Conservation (phyloP, 1,139 yeast genomes). For the Saccharomyces uvarum region DNA sequence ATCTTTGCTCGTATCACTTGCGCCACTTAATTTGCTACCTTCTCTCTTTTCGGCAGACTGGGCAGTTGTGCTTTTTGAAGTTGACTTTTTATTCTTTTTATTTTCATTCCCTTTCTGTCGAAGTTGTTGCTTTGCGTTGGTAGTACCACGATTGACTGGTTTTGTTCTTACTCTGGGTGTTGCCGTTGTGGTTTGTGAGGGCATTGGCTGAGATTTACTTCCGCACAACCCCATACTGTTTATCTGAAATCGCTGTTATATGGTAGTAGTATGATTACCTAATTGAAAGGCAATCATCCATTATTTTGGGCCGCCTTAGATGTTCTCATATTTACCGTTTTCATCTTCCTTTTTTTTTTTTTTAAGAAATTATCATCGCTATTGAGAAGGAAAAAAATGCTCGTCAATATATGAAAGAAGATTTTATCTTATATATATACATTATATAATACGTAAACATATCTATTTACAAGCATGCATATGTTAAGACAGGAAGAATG, state of each 20-base stretch:
- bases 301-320: neutral
- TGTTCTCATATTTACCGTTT: neutral
- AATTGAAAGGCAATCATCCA: neutral
- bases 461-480: neutral
- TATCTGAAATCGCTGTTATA: conserved; percentile 8
- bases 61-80: conserved; percentile 8
- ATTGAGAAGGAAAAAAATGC: neutral
- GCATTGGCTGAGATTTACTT: conserved; percentile 14
- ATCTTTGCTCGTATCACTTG: conserved; percentile 3
- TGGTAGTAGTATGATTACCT: neutral
- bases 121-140: conserved; percentile 1
- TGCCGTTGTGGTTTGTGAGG: conserved; percentile 1
- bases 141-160: neutral
- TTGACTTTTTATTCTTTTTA: conserved; percentile 1
- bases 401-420: neutral
- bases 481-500: neutral
- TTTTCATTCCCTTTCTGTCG: conserved; percentile 12
- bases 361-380: neutral
- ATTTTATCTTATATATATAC: neutral
- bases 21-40: neutral
- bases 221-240: conserved; percentile 23
- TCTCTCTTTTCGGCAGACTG: neutral
- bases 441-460: neutral
- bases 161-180: neutral
- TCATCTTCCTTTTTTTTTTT: neutral